A percentile compares a stretch with the other conserved stretches of the same genome.
These are phyloP conservation scores for Globisporangium viniferum DNA, from an alignment of 352 stramenopile genomes.

Conservation along the genomic window DNA sequence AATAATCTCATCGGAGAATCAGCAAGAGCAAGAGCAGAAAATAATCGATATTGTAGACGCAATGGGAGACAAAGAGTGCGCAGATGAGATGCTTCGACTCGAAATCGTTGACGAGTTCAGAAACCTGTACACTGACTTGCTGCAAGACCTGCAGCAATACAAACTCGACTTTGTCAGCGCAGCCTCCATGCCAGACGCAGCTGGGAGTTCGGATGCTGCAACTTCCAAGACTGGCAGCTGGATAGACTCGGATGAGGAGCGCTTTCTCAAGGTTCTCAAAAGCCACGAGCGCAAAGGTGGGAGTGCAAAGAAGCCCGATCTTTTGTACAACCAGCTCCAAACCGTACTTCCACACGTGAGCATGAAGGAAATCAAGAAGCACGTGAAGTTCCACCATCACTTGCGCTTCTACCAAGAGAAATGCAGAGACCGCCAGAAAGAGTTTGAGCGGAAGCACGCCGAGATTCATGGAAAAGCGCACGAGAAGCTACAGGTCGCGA, in stretches of 20 bases:
- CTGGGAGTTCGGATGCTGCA: constrained; percentile 33
- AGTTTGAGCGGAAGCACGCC: constrained; percentile 37
- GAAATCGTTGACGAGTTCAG: constrained; percentile 38
- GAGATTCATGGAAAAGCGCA: constrained; percentile 27
- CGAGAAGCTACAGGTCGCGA: constrained; percentile 26
- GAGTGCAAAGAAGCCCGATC: constrained; percentile 35
- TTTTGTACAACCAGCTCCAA: constrained; percentile 60
- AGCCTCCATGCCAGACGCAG: constrained; percentile 29
- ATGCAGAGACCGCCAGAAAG: constrained; percentile 37
- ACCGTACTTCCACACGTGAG: constrained; percentile 39
- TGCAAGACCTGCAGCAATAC: constrained; percentile 31
- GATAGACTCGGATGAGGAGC: constrained; percentile 46
- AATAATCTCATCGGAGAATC: neutral
- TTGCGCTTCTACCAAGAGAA: constrained; percentile 56
- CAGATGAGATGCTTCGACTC: constrained; percentile 46
- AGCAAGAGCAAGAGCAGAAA: constrained; percentile 20
- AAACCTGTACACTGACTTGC: constrained; percentile 21
- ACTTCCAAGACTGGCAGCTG: constrained; percentile 42
- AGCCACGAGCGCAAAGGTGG: constrained; percentile 37
- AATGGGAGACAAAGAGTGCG: constrained; percentile 18
- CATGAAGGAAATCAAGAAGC: constrained; percentile 37
- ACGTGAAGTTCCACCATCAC: constrained; percentile 64
- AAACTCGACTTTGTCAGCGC: constrained; percentile 36
- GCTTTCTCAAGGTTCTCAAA: constrained; percentile 54
- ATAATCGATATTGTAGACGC: constrained; percentile 20